phyloP scores from a whole-genome alignment of 192 early-diverging fungal species.

The Gamsiella multidivaricata region DNA sequence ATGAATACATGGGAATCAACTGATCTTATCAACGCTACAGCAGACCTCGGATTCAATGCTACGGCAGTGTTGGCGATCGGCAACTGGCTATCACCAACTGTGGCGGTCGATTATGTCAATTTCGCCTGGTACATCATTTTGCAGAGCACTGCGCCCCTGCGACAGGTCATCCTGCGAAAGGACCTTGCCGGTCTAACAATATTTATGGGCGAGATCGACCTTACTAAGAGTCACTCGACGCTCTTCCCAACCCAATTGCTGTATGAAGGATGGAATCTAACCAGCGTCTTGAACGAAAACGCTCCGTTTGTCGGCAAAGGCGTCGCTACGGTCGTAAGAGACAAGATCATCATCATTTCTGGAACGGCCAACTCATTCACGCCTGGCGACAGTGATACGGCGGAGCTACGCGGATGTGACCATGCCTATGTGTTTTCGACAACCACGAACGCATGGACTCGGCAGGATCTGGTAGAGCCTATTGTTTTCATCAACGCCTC shows the following conservation, averaged over 20 bases:
- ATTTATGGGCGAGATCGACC: conserved; percentile 27
- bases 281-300: conserved; percentile 28
- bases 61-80: conserved; percentile 1
- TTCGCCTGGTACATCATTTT: conserved; percentile 49
- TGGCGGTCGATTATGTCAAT: conserved; percentile 26
- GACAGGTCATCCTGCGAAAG: conserved; percentile 44
- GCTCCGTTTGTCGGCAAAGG: conserved; percentile 42
- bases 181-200: conserved; percentile 16
- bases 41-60: conserved; percentile 23
- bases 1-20: conserved; percentile 38
- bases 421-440: conserved; percentile 45
- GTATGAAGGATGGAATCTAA: conserved; percentile 28
- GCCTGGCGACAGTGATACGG: conserved; percentile 17
- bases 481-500: background rate
- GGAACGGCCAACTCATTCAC: conserved; percentile 53
- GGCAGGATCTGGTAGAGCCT: conserved; percentile 26
- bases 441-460: conserved; percentile 8
- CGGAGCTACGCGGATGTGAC: conserved; percentile 30
- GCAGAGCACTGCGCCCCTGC: conserved; percentile 35
- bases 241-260: conserved; percentile 27
- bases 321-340: conserved; percentile 30
- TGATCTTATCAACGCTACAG: conserved; percentile 33
- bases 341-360: conserved; percentile 34
- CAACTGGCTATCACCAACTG: conserved; percentile 28
- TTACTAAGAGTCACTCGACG: conserved; percentile 30